Evolutionary conservation across 2,329 filamentous ascomycete genomes (phyloP), one percentile per base, ranked within the genome.

Genomic region (Sporothrix brunneoviolacea): DNA sequence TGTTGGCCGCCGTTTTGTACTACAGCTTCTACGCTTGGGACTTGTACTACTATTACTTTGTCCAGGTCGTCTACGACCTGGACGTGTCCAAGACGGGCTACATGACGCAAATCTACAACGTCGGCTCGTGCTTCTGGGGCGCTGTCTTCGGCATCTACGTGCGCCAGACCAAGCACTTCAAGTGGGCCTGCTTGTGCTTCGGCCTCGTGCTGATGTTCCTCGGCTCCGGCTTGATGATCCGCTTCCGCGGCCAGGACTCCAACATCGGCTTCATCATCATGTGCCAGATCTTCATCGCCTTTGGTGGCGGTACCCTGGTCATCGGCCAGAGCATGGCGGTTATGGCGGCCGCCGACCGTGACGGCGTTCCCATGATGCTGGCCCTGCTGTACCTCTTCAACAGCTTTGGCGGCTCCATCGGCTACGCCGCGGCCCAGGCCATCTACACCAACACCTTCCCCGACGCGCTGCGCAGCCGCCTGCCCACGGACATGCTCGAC

Each of bases 391-490:
- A 75, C 19, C 74, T 83, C 18, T 76, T 77, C 47, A 73, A 76
- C 55, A 75, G 73, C 51, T 71, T 84, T 49, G 82, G 80, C 47
- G 77, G 77, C 39, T 76, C 77, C 3, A 73, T 83, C 27, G 80
- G 80, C n/a, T 67, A 68, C 2, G 74, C 80, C 24, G 71, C 85
- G 43, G 75, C 80, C 3, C 74, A 73, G 2, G 78, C 79, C 10
- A 76, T 85, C 58, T 85, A 80, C 79, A 76, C 73, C 1, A 71
- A 74, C 56, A 68, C 75, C 8, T 76, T 85, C 57, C 75, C 75
- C 8, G 60, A 61, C 18, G 75, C 72, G 30, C 69, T 83, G 8
- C 60, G 61, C 38, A 54, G 64, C 38, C 74, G 76, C 51, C 68
- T 83, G 12, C 61, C 64, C 39, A 56, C 64, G 42, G 74, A 77